A percentile compares a stretch with the other conserved stretches of the same genome.
Conservation (phyloP, 1,284 basidiomycete species). For the Papiliotrema flavescens region DNA sequence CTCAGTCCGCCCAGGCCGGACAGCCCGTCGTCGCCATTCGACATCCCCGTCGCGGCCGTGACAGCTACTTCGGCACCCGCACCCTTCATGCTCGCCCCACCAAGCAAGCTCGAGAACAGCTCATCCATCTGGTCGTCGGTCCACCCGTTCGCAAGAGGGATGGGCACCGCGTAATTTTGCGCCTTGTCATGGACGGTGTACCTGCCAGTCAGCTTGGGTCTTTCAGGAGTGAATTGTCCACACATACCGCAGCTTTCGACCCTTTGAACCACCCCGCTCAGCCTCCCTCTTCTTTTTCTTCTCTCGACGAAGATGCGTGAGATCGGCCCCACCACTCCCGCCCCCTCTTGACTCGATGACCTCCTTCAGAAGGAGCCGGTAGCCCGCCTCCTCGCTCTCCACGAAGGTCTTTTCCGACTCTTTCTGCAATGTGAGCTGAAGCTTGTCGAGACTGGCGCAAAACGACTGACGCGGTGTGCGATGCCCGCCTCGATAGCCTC, state of each 20-base stretch:
- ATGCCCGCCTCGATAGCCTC: conserved; percentile 41
- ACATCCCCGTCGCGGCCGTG: conserved; percentile 8
- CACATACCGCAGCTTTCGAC: conserved; percentile 72
- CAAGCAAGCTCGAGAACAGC: conserved; percentile 77
- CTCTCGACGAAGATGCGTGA: conserved; percentile 46
- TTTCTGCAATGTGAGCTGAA: conserved; percentile 2
- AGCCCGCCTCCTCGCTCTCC: conserved; percentile 80
- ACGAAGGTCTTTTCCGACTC: conserved; percentile 26
- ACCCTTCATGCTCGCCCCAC: conserved; percentile 48
- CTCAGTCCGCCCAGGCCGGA: conserved; percentile 28
- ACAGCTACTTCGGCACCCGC: conserved; percentile 15
- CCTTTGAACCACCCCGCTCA: conserved; percentile 91
- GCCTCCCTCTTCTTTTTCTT: conserved; percentile 70
- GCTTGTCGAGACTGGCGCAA: not conserved
- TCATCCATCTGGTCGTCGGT: conserved; percentile 92
- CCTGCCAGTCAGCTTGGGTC: conserved; percentile 48
- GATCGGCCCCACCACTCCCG: conserved; percentile 26
- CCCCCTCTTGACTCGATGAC: conserved; percentile 64
- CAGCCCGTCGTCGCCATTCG: conserved; percentile 16
- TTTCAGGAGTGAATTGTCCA: no score
- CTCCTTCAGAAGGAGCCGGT: conserved; percentile 81
- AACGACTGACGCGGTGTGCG: conserved; percentile 26
- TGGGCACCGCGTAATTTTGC: conserved; percentile 89
- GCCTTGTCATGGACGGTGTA: conserved; percentile 91
- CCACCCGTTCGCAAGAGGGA: conserved; percentile 64